Conservation (phyloP, 2,329 filamentous ascomycete genomes). For the Penicillium sp. region DNA sequence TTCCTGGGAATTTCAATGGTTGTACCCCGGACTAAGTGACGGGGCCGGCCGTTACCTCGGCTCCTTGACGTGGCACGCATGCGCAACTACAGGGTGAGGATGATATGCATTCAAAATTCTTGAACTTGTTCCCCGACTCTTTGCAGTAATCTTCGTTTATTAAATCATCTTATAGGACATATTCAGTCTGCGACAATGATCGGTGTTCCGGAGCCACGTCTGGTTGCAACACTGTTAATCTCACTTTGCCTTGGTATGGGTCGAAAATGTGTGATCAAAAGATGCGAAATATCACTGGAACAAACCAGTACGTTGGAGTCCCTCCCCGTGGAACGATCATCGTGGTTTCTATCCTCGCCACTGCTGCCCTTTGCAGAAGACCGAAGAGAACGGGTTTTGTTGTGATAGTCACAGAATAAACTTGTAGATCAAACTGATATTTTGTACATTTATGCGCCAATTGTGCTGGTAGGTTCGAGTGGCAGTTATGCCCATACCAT, state of each 20-base stretch:
- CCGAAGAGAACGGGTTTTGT: neutral
- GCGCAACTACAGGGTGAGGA: neutral
- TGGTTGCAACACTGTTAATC: too few species aligned
- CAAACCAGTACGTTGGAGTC: neutral
- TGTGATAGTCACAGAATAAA: neutral
- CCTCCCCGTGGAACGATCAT: neutral
- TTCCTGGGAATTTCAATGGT: neutral
- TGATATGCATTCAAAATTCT: neutral
- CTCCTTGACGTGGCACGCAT: neutral
- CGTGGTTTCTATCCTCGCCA: neutral
- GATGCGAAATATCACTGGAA: neutral
- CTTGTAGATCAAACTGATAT: conserved; percentile 19
- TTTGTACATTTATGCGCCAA: conserved; percentile 35
- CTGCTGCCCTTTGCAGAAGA: neutral
- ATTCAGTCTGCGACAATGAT: neutral
- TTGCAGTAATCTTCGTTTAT: neutral
- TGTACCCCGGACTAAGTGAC: conserved; percentile 7
- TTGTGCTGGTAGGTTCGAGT: conserved; percentile 29
- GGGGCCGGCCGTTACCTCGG: conserved; percentile 20
- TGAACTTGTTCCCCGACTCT: neutral
- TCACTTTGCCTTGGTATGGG: too few species aligned
- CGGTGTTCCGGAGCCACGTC: too few species aligned
- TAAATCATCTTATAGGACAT: neutral
- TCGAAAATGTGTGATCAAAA: neutral
- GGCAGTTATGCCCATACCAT: conserved; percentile 25